Evolutionary conservation across 1,284 basidiomycete genomes (phyloP), one percentile per base, ranked within the genome.

Genomic region (Clitocybe nebularis): DNA sequence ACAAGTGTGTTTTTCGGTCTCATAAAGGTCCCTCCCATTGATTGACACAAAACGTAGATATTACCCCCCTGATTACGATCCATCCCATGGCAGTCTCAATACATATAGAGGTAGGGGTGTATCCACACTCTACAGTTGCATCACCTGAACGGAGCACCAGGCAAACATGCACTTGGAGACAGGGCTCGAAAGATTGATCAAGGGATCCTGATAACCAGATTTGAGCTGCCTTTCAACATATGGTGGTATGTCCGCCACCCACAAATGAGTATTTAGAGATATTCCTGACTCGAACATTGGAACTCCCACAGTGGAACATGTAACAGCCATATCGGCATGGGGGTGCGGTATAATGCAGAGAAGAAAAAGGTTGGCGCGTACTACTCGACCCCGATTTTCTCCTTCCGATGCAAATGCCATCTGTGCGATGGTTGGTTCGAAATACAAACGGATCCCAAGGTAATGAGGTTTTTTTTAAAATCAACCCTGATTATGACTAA

Each of bases 291-390:
- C n/a, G n/a, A n/a, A n/a, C n/a, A n/a, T n/a, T n/a, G n/a, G 36
- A 35, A 5, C 26, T 22, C 30, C 25, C 26, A 28, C 55, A 91
- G 87, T 58, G 90, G 84, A 40, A 84, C 84, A 66, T 98, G 94
- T 65, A 81, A 93, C 64, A 88, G 86, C 53, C 93, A 96, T 66
- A 91, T 97, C 46, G 93, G 93, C 11, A 94, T 94, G 78, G 93
- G 94, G 20, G 94, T 97, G 2, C 88, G 96, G 1, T 99, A 96
- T 73, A 99, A 99, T 56, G 96, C 96, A 0, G 93, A 97, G 63
- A 99, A 99, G 75, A 85, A 85, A 67, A 96, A 95, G 64, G 79
- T 96, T 13, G 96, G 94, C n/a, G 83, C 80, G 50, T 99, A 99
- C 67, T 92, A 90, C 58, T 88, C 85, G 0, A 98, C 94, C 0